Conservation (phyloP, 78 protist genomes). For the Cavenderia fasciculata region DNA sequence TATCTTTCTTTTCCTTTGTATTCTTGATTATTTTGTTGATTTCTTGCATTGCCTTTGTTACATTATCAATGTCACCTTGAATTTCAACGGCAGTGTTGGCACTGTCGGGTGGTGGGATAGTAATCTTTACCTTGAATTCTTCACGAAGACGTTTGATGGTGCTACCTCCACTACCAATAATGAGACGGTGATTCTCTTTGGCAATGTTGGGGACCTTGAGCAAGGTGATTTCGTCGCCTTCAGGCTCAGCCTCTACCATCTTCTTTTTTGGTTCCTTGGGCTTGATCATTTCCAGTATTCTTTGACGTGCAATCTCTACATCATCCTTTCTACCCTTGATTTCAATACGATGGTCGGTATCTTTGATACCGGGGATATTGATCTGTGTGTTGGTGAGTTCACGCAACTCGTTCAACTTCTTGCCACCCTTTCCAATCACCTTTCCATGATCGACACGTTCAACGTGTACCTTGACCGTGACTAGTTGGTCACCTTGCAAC, state of each 20-base stretch:
- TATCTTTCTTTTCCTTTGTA: slow-evolving; percentile 2
- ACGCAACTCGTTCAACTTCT: slow-evolving; percentile 27
- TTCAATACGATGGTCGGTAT: neutral
- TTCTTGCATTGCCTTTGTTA: slow-evolving; percentile 48
- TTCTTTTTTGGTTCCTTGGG: slow-evolving; percentile 23
- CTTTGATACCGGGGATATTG: slow-evolving; percentile 27
- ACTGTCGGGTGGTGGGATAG: slow-evolving; percentile 46
- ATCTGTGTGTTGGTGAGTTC: slow-evolving; percentile 53
- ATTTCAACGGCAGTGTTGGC: slow-evolving; percentile 1
- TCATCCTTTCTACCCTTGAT: slow-evolving; percentile 52
- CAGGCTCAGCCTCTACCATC: neutral
- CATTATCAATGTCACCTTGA: slow-evolving; percentile 21
- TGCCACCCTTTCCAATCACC: slow-evolving; percentile 48
- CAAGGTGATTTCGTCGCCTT: slow-evolving; percentile 7
- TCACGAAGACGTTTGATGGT: slow-evolving; percentile 40
- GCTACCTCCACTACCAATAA: slow-evolving; percentile 75
- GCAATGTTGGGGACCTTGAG: slow-evolving; percentile 21
- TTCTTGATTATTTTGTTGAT: slow-evolving; percentile 33
- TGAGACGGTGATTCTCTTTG: slow-evolving; percentile 63
- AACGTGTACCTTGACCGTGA: neutral
- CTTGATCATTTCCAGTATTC: slow-evolving; percentile 30
- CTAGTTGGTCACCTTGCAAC: slow-evolving; percentile 64
- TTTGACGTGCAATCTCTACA: slow-evolving; percentile 47
- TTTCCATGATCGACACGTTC: slow-evolving; percentile 23
- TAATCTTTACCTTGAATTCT: slow-evolving; percentile 32